These are phyloP conservation scores for Passalora sequoiae DNA, from an alignment of 2,329 filamentous ascomycete genomes.

Conservation along the genomic window DNA sequence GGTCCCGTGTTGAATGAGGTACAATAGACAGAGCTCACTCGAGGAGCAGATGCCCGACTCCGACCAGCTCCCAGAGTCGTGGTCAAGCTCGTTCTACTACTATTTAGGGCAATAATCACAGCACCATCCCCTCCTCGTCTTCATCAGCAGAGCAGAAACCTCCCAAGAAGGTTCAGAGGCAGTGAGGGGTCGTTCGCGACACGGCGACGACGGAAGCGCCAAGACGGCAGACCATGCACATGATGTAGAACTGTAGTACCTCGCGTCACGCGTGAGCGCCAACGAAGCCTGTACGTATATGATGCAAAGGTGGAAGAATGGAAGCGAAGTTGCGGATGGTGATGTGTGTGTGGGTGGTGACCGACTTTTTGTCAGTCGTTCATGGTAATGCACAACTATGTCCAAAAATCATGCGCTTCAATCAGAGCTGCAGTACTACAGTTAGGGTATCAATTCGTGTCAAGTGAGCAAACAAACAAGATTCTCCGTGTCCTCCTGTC, in stretches of 20 bases:
- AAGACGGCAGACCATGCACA: conserved; percentile 3
- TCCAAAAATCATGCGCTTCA: no score
- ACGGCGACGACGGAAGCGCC: not conserved
- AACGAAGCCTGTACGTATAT: not conserved
- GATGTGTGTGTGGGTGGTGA: not conserved
- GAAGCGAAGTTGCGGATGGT: no score
- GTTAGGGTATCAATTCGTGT: conserved; percentile 1
- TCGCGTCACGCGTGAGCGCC: not conserved
- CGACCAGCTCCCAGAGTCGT: no score
- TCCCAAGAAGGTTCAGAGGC: not conserved
- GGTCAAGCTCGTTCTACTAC: no score
- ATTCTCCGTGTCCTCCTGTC: no score
- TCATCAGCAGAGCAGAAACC: not conserved
- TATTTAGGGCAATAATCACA: no score
- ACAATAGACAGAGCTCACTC: no score
- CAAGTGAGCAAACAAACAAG: not conserved
- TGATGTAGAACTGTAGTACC: not conserved
- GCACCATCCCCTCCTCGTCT: not conserved
- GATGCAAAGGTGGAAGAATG: no score
- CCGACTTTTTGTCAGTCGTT: not conserved
- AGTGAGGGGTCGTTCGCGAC: not conserved
- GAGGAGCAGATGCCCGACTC: no score
- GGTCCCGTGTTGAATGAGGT: no score
- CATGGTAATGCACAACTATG: no score
- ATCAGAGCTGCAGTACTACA: no score